Evolutionary conservation across 106 monocot species (phyloP).

Genomic region (Narthecium ossifragum): DNA sequence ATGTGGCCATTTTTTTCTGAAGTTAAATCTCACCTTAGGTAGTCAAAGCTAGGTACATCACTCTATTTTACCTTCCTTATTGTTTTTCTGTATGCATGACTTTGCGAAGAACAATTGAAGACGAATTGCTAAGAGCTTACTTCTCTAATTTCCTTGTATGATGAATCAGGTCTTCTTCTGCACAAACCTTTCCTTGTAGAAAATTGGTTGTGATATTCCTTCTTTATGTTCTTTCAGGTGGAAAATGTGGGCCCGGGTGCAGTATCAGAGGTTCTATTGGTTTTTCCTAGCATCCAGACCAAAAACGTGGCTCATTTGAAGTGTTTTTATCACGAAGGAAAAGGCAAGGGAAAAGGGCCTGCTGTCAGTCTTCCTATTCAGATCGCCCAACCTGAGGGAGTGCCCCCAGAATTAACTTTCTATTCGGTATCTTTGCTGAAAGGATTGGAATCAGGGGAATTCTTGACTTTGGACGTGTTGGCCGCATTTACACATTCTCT

Average conservation of each 20-base stretch:
- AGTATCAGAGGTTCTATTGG: slow-evolving; percentile 54
- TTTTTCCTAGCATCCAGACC: slow-evolving; percentile 72
- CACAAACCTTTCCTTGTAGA: not conserved
- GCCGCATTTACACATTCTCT: slow-evolving; percentile 61
- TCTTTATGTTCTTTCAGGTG: slow-evolving; percentile 41
- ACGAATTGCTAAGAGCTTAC: too few species aligned
- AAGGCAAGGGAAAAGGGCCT: slow-evolving; percentile 50
- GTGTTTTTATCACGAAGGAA: slow-evolving; percentile 49
- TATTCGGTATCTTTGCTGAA: slow-evolving; percentile 65
- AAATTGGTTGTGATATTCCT: not conserved
- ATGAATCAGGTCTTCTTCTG: too few species aligned
- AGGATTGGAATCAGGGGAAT: slow-evolving; percentile 47
- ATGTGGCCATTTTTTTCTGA: too few species aligned
- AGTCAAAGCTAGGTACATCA: too few species aligned
- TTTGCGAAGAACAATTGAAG: too few species aligned
- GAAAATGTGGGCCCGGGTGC: slow-evolving; percentile 61
- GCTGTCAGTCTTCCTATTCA: slow-evolving; percentile 37
- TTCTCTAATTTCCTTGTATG: too few species aligned
- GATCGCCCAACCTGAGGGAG: slow-evolving; percentile 38
- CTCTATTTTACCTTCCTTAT: too few species aligned
- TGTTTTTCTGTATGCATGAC: too few species aligned
- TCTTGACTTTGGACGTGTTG: slow-evolving; percentile 56
- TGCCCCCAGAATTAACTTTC: slow-evolving; percentile 62
- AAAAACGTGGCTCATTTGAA: slow-evolving; percentile 70
- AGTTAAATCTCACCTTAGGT: too few species aligned